Conservation (phyloP, 352 stramenopile genomes). For the Blastocystis sp. region DNA sequence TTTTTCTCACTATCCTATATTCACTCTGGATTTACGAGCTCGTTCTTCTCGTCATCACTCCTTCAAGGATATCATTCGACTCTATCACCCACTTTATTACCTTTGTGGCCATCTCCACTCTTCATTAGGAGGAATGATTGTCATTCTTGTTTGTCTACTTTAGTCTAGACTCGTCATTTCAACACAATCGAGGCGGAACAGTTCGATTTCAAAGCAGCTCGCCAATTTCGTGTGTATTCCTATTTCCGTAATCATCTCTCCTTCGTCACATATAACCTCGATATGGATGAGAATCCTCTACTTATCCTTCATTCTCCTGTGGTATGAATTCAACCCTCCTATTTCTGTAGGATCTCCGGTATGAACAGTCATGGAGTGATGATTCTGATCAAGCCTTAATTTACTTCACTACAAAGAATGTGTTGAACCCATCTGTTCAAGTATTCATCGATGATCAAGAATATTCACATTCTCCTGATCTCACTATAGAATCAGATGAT, state of each 20-base stretch:
- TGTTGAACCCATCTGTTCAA: not conserved
- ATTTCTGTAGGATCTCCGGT: conserved; percentile 26
- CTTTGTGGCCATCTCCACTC: conserved; percentile 54
- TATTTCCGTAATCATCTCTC: conserved; percentile 45
- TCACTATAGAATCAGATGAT: not conserved
- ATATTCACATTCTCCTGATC: not conserved
- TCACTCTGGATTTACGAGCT: conserved; percentile 32
- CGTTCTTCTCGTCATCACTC: not conserved
- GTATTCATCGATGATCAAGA: conserved; percentile 25
- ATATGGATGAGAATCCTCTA: conserved; percentile 13
- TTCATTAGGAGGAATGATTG: conserved; percentile 50
- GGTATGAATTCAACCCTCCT: not conserved
- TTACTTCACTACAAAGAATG: conserved; percentile 22
- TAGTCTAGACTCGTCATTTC: conserved; percentile 14
- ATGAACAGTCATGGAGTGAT: not conserved
- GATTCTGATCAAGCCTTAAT: not conserved
- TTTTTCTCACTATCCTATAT: conserved; percentile 52
- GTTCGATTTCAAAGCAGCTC: conserved; percentile 52
- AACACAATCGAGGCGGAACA: conserved; percentile 45
- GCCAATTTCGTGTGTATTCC: conserved; percentile 43
- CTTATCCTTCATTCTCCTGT: conserved; percentile 17
- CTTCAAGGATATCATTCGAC: not conserved
- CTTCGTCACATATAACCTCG: conserved; percentile 49
- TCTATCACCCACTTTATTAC: conserved; percentile 19
- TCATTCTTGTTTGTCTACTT: not conserved